Evolutionary conservation across 305 asterid genomes (phyloP).

Genomic region (Ilex paraguariensis): DNA sequence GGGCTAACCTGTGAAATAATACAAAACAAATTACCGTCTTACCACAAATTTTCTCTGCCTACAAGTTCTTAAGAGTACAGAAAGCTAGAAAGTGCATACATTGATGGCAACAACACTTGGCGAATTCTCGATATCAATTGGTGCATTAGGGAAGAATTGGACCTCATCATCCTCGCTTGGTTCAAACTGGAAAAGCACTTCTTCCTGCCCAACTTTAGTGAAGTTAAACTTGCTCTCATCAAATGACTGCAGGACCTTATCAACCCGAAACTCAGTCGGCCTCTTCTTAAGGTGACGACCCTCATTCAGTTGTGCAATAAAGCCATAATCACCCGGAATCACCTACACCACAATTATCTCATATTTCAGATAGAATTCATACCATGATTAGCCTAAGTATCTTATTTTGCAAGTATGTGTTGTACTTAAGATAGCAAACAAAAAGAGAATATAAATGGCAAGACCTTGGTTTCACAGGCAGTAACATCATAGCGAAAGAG

Average conservation of each 20-base stretch:
- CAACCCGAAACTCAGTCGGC: conserved; percentile 91
- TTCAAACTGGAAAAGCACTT: conserved; percentile 70
- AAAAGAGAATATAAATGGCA: conserved; percentile 2
- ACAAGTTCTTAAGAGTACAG: too few species aligned
- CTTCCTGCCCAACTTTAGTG: conserved; percentile 84
- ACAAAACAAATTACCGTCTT: neutral
- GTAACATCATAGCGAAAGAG: conserved; percentile 95
- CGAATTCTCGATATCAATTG: conserved; percentile 49
- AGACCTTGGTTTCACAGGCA: conserved; percentile 86
- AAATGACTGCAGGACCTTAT: conserved; percentile 83
- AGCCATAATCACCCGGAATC: conserved; percentile 77
- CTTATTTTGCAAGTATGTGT: too few species aligned
- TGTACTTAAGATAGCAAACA: neutral
- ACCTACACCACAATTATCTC: conserved; percentile 33
- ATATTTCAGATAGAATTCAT: conserved; percentile 2
- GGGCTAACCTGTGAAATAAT: conserved; percentile 72
- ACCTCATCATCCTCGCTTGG: conserved; percentile 39
- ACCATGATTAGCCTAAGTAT: neutral
- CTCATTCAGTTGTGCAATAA: conserved; percentile 84
- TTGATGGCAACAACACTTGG: conserved; percentile 83
- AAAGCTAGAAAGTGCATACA: conserved; percentile 27
- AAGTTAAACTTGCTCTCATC: conserved; percentile 81
- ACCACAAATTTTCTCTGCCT: too few species aligned
- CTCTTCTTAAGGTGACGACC: conserved; percentile 94
- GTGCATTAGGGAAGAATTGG: conserved; percentile 54